phyloP scores from a whole-genome alignment of 495 filamentous ascomycete species.

The Aspergillus campestris region DNA sequence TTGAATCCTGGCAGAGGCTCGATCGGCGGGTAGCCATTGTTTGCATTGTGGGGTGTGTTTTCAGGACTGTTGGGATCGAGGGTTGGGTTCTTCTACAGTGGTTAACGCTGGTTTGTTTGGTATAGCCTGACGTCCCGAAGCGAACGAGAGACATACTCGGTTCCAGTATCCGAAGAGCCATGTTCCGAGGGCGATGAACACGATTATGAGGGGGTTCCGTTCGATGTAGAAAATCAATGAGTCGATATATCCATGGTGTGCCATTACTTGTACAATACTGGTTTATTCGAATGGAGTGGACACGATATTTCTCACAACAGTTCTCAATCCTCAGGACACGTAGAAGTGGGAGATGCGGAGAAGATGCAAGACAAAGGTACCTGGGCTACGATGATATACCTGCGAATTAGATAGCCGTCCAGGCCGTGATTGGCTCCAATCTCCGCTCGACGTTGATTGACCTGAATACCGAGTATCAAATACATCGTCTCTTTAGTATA shows the following conservation, averaged over 20 bases:
- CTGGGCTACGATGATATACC: too few relatives aligned
- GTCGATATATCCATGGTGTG: neutral
- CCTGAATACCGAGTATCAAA: neutral
- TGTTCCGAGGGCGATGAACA: conserved; percentile 1
- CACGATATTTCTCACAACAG: neutral
- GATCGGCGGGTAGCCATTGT: conserved; percentile 28
- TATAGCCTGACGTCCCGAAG: too few relatives aligned
- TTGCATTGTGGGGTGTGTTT: neutral
- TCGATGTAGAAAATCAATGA: neutral
- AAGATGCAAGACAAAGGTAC: too few relatives aligned
- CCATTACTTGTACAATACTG: neutral
- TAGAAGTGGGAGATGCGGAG: too few relatives aligned
- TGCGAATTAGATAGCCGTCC: neutral
- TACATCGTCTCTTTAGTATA: too few relatives aligned
- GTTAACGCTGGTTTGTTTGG: too few relatives aligned
- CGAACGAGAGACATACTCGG: conserved; percentile 4
- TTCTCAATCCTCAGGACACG: too few relatives aligned
- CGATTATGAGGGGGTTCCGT: neutral
- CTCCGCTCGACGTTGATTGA: conserved; percentile 6
- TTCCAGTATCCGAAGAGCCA: conserved; percentile 6
- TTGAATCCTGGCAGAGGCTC: conserved; percentile 50
- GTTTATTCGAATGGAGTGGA: neutral
- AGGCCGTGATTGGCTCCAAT: conserved; percentile 1
- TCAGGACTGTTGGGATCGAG: neutral
- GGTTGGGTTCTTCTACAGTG: neutral